Base-by-base conservation (phyloP, 1,139 yeast species). In the Candida pseudoviswanathii region DNA sequence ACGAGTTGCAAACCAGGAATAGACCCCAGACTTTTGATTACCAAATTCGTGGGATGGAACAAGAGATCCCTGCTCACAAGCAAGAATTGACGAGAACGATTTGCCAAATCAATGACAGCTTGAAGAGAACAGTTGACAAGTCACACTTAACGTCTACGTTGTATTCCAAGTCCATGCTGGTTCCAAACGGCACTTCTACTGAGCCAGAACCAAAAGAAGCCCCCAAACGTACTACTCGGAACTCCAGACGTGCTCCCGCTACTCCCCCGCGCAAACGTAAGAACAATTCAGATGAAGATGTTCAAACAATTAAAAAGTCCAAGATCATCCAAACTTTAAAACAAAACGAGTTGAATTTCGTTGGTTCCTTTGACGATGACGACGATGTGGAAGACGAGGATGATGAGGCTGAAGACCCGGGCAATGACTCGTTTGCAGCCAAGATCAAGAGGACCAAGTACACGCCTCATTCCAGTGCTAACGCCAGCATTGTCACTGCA, bases 361-460 rank as follows among this genome's bases (percentile, higher is more conserved):
- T 54, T n/a, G 48, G 37, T 10, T 37, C 44, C 5, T 32, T 45
- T 30, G 50, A 45, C 11, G 50, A 47, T 11, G 48, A 47, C 3
- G 43, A 34, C 16, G 37, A 38, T n/a, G 31, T 26, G 10, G 34
- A 38, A 2, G 41, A 43, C n/a, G 40, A 36, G 3, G 43, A 26
- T 11, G 45, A 44, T 4, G 45, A 32, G 3, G 26, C 11, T 10
- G 46, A 31, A 6, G 45, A 43, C 6, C 32, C 22, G 7, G 33
- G 46, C 7, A 48, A 50, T 26, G 55, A 52, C 39, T 49, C 51
- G 10, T 52, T 52, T 47, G 44, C 47, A 2, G 24, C 31, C 2
- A 48, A 47, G 24, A 46, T 51, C n/a, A 46, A 39, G 16, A 45
- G 55, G 39, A 33, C 53, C 2, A 51, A 52, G 41, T 52, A 52